Evolutionary conservation across 2,329 filamentous ascomycete species (phyloP).

Genomic region (Davidsoniella neocaledoniae): DNA sequence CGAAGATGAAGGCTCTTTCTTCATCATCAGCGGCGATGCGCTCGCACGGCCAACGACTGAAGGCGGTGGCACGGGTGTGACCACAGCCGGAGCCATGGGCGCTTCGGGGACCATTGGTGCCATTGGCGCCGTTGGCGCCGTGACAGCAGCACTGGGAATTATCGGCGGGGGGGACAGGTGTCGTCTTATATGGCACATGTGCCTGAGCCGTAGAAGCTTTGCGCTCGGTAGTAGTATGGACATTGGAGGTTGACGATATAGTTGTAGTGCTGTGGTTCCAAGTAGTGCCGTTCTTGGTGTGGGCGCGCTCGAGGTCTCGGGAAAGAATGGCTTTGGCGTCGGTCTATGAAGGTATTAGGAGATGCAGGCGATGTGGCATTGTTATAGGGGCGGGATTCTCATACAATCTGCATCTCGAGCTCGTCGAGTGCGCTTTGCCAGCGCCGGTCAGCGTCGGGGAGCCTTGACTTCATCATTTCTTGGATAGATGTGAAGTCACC

Average conservation of each 20-base stretch:
- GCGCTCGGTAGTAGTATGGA: too few relatives aligned
- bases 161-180: constrained; percentile 6
- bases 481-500: constrained; percentile 11
- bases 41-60: background rate
- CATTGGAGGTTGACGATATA: background rate
- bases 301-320: constrained; percentile 13
- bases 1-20: constrained; percentile 8
- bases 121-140: constrained; percentile 1
- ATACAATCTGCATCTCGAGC: constrained; percentile 39
- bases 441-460: constrained; percentile 28
- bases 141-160: background rate
- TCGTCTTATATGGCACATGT: constrained; percentile 1
- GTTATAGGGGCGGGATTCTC: too few relatives aligned
- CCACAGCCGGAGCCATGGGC: constrained; percentile 1
- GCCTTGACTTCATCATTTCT: constrained; percentile 23
- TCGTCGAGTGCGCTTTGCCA: constrained; percentile 40
- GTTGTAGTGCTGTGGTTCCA: background rate
- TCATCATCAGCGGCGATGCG: constrained; percentile 9
- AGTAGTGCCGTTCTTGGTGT: constrained; percentile 15
- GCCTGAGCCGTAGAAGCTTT: too few relatives aligned
- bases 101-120: constrained; percentile 12
- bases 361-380: background rate
- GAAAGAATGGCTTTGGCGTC: constrained; percentile 31
- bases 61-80: constrained; percentile 1
- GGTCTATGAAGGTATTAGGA: constrained; percentile 17